Percentiles rank a stretch among this genome's conserved stretches.
phyloP scores from a whole-genome alignment of 2,329 filamentous ascomycete species.

The Aureobasidium sp. region DNA sequence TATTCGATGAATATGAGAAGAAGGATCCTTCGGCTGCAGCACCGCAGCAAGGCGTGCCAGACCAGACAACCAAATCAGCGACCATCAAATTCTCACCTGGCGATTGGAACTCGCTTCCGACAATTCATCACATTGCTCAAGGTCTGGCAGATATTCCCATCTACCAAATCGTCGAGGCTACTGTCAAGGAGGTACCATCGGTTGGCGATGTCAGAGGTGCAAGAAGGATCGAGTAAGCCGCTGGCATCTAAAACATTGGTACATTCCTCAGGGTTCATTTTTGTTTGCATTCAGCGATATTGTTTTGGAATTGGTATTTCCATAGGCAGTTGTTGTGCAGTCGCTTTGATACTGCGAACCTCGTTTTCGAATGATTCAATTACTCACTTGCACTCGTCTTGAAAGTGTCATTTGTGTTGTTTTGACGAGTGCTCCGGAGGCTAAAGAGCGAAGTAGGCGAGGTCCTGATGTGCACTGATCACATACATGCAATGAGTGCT shows the following conservation, averaged over 20 bases:
- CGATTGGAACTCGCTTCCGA: constrained; percentile 52
- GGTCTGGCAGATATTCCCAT: constrained; percentile 50
- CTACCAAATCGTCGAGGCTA: constrained; percentile 50
- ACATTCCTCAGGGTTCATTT: no score
- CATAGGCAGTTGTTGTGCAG: no score
- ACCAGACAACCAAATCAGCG: constrained; percentile 33
- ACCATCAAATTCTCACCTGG: constrained; percentile 43
- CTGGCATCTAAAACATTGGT: no score
- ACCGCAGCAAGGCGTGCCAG: not conserved
- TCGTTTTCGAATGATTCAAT: no score
- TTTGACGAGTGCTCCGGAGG: not conserved
- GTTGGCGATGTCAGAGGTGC: constrained; percentile 42
- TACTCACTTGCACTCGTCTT: no score
- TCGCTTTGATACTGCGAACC: no score
- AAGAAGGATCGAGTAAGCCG: constrained; percentile 23
- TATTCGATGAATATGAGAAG: constrained; percentile 33
- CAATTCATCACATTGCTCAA: constrained; percentile 51
- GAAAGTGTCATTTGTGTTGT: not conserved
- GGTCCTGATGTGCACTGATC: not conserved
- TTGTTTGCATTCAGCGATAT: not conserved
- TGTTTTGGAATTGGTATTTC: not conserved
- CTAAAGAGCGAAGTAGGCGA: not conserved
- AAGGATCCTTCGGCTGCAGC: constrained; percentile 31
- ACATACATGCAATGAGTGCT: not conserved
- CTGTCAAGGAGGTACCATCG: constrained; percentile 49